phyloP scores from a whole-genome alignment of 768 basidiomycete species.

The Lactarius quietus region DNA sequence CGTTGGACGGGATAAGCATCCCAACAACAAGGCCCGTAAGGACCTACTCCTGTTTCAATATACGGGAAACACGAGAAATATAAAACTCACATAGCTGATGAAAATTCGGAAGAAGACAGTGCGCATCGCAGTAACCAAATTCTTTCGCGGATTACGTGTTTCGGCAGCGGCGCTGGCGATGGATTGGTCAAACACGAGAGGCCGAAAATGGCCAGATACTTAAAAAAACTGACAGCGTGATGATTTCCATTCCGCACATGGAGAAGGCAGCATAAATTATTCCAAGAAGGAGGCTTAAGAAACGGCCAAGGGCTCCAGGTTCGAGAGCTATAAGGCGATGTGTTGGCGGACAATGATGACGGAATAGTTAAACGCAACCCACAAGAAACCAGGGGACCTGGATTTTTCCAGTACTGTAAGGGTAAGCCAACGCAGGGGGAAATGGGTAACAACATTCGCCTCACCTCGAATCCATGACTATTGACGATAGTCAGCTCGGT shows the following conservation, averaged over 20 bases:
- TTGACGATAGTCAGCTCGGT: not conserved
- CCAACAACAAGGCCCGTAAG: slow-evolving; percentile 24
- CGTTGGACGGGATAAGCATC: slow-evolving; percentile 27
- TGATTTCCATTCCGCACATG: slow-evolving; percentile 26
- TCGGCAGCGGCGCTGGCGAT: slow-evolving; percentile 24
- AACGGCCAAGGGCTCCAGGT: slow-evolving; percentile 24
- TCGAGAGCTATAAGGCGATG: slow-evolving; percentile 16
- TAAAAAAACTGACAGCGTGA: slow-evolving; percentile 18
- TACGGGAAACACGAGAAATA: not conserved
- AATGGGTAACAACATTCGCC: not conserved
- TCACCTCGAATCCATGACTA: slow-evolving; percentile 25
- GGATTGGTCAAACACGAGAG: not conserved
- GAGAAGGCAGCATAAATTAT: slow-evolving; percentile 24
- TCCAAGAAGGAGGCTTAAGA: slow-evolving; percentile 23
- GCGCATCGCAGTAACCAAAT: slow-evolving; percentile 22
- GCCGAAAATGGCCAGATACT: not conserved
- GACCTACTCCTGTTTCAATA: slow-evolving; percentile 11
- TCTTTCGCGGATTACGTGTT: slow-evolving; percentile 25
- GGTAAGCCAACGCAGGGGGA: not conserved
- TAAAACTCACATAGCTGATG: slow-evolving; percentile 21
- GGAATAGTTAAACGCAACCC: not conserved
- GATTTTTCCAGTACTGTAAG: slow-evolving; percentile 24
- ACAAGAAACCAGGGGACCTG: slow-evolving; percentile 25
- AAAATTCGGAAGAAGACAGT: slow-evolving; percentile 25
- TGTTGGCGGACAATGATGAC: not conserved